Conservation (phyloP, 208 protist species). For the Kentomonas sorsogonicus region DNA sequence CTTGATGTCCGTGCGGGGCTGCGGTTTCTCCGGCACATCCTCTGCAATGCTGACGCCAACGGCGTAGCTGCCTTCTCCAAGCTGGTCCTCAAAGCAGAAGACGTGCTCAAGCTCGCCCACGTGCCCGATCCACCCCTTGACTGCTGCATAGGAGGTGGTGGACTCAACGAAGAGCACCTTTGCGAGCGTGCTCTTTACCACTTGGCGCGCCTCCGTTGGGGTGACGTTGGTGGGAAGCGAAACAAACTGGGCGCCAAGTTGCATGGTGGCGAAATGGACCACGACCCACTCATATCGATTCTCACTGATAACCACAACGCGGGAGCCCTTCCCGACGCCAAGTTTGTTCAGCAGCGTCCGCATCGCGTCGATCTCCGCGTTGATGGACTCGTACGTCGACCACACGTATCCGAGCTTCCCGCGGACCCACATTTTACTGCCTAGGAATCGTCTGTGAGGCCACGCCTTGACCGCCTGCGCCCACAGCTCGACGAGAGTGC, state of each 20-base stretch:
- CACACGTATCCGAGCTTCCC: slow-evolving; percentile 84
- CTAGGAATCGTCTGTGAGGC: slow-evolving; percentile 77
- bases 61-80: slow-evolving; percentile 78
- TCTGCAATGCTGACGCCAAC: slow-evolving; percentile 79
- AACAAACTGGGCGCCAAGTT: slow-evolving; percentile 86
- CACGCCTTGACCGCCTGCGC: slow-evolving; percentile 77
- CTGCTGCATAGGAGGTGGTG: slow-evolving; percentile 57
- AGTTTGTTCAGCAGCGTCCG: slow-evolving; percentile 75
- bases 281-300: slow-evolving; percentile 91
- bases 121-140: slow-evolving; percentile 77
- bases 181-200: slow-evolving; percentile 79
- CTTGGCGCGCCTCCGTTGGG: slow-evolving; percentile 75
- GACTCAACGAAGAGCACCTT: slow-evolving; percentile 87
- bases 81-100: slow-evolving; percentile 85
- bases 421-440: slow-evolving; percentile 86
- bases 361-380: slow-evolving; percentile 69
- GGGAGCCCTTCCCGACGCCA: slow-evolving; percentile 74
- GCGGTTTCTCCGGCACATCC: slow-evolving; percentile 68
- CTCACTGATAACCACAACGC: slow-evolving; percentile 86
- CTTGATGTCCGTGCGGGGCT: slow-evolving; percentile 55
- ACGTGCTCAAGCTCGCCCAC: slow-evolving; percentile 79
- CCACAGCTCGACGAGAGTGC: slow-evolving; percentile 84
- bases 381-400: slow-evolving; percentile 88
- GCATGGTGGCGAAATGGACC: slow-evolving; percentile 83
- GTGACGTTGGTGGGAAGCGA: slow-evolving; percentile 86